phyloP scores from a whole-genome alignment of 108 stramenopile genomes.

The Schizochytrium sp. region DNA sequence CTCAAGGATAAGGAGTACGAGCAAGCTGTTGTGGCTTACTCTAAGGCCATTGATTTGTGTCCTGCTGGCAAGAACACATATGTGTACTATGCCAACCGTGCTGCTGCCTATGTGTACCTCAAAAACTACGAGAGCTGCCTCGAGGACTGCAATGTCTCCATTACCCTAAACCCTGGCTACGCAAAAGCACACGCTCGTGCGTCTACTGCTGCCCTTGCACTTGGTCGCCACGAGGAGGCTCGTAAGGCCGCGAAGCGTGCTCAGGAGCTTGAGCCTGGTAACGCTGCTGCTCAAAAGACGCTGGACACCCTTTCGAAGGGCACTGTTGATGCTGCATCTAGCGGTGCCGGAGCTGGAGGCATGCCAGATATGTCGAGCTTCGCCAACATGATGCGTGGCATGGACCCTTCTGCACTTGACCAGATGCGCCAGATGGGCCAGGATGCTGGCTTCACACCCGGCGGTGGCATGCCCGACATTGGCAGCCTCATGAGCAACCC shows the following conservation, averaged over 20 bases:
- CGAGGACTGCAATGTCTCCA: slow-evolving; percentile 23
- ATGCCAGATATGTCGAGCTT: slow-evolving; percentile 20
- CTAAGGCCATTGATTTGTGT: slow-evolving; percentile 31
- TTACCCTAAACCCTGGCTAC: slow-evolving; percentile 13
- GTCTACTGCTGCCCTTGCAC: neutral
- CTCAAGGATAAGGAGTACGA: slow-evolving; percentile 57
- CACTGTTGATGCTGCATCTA: neutral
- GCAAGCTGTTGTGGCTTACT: slow-evolving; percentile 27
- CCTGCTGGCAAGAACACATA: slow-evolving; percentile 19
- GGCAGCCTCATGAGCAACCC: slow-evolving; percentile 58
- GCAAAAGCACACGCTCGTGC: slow-evolving; percentile 44
- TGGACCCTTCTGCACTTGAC: neutral
- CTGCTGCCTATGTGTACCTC: slow-evolving; percentile 26
- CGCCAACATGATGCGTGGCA: slow-evolving; percentile 50
- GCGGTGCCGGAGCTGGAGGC: slow-evolving; percentile 2
- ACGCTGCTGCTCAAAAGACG: slow-evolving; percentile 13
- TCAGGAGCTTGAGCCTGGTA: slow-evolving; percentile 24
- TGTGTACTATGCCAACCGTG: slow-evolving; percentile 47
- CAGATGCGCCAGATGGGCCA: neutral
- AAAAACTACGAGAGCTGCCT: slow-evolving; percentile 6
- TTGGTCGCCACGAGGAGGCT: slow-evolving; percentile 30
- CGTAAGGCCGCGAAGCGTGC: slow-evolving; percentile 25
- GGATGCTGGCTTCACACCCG: neutral
- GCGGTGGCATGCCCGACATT: slow-evolving; percentile 55
- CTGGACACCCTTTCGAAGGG: slow-evolving; percentile 21